Base-by-base conservation (phyloP, 805 yeast species). In the Sugiyamaella qingdaonensis region DNA sequence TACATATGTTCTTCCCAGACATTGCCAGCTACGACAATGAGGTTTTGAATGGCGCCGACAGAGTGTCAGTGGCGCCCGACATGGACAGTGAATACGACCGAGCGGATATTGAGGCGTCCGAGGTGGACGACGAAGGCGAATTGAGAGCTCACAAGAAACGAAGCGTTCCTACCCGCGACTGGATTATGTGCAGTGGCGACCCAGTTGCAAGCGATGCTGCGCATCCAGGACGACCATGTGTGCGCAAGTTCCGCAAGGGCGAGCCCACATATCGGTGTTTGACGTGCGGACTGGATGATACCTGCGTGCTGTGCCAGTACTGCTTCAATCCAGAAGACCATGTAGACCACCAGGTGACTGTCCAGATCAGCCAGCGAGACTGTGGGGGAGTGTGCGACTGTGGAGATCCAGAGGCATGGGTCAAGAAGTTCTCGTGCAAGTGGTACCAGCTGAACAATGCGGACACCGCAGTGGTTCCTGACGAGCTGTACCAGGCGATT, bases 351-450 rank as follows among this genome's bases (percentile, higher is more conserved):
- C 78, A 81, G 46, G 83, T 86, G 8, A 79, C 83, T 52, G 78
- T 82, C 14, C 74, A 80, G 37, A 80, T 86, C 5, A 80, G 79
- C 42, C 73, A 87, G 49, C 61, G 69, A 19, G 85, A 76, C 54
- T 80, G 80, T 53, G 88, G 91, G 36, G 94, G 94, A 0, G 86
- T 85, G 16, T 86, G 95, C 66, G 96, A 88, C 63, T 88, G 96
- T 67, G 96, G 96, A 2, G 96, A 89, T 62, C 80, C 82, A 0
- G 95, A 87, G 63, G 95, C 95, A 0, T 89, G 95, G 90, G 77
- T 73, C 3, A 67, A 67, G 13, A 68, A 74, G 1, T 71, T 81
- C 42, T 62, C 71, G 11, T 88, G 96, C 65, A 73, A 73, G 16
- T 64, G 75, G 46, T 69, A 67, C 37, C 55, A 58, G 10, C 55